Evolutionary conservation across 192 early-diverging fungal species (phyloP).

Genomic region (Thoreauomyces humboldtii): DNA sequence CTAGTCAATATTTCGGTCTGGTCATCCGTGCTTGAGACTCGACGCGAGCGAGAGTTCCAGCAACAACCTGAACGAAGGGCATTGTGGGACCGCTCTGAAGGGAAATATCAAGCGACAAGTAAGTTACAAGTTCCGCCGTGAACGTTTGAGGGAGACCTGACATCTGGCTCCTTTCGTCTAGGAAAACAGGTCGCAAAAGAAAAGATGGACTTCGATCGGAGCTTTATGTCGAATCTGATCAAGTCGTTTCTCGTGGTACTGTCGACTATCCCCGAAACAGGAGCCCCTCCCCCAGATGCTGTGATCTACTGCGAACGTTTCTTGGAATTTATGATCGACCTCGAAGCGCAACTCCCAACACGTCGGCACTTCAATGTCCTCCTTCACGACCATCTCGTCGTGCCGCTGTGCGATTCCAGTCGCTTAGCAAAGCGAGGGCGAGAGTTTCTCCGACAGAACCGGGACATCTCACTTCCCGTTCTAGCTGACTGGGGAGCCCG

Average conservation of each 20-base stretch:
- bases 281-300: slow-evolving; percentile 36
- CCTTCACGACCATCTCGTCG: slow-evolving; percentile 76
- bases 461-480: slow-evolving; percentile 8
- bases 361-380: slow-evolving; percentile 82
- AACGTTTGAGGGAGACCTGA: no score
- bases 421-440: slow-evolving; percentile 34
- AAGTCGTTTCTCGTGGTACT: slow-evolving; percentile 62
- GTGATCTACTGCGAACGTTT: slow-evolving; percentile 67
- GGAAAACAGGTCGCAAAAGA: slow-evolving; percentile 49
- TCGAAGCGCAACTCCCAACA: slow-evolving; percentile 87
- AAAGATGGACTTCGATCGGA: slow-evolving; percentile 53
- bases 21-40: slow-evolving; percentile 57
- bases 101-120: slow-evolving; percentile 4
- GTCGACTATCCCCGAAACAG: slow-evolving; percentile 48
- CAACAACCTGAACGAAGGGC: slow-evolving; percentile 41
- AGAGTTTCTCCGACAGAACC: not conserved
- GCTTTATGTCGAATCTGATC: slow-evolving; percentile 68
- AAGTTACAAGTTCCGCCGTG: not conserved
- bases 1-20: slow-evolving; percentile 76
- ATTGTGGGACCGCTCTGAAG: slow-evolving; percentile 61
- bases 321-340: slow-evolving; percentile 83
- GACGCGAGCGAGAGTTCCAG: slow-evolving; percentile 61
- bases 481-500: slow-evolving; percentile 18
- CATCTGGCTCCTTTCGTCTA: no score
- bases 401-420: slow-evolving; percentile 30